Percentiles rank a stretch among this genome's conserved stretches.
Evolutionary conservation across 768 basidiomycete genomes (phyloP).

Genomic region (Termitomyces sp.): DNA sequence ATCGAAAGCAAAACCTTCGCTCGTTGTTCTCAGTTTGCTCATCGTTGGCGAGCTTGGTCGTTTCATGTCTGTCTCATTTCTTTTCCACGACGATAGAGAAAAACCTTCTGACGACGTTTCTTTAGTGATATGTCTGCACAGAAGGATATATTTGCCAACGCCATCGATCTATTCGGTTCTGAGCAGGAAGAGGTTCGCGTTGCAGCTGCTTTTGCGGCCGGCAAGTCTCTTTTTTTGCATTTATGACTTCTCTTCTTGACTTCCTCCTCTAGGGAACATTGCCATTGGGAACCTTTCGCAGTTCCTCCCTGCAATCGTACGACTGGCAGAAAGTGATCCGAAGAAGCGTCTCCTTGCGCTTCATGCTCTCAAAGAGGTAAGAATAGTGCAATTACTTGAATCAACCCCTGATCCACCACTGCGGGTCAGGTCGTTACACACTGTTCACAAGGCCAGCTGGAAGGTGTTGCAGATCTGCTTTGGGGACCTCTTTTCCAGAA

Average conservation of each 20-base stretch:
- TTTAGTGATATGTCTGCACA: constrained; percentile 85
- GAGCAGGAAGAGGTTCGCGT: constrained; percentile 84
- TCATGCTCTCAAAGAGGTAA: constrained; percentile 89
- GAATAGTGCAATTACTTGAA: constrained; percentile 8
- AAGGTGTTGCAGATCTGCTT: constrained; percentile 80
- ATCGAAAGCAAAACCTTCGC: constrained; percentile 59
- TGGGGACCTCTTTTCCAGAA: constrained; percentile 93
- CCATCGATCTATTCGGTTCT: constrained; percentile 69
- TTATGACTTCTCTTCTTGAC: neutral
- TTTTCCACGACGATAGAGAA: neutral
- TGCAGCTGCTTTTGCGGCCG: constrained; percentile 92
- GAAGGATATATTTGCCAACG: constrained; percentile 68
- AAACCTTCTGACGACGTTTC: neutral
- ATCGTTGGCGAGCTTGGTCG: constrained; percentile 93
- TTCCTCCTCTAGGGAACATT: constrained; percentile 65
- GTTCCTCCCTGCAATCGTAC: constrained; percentile 83
- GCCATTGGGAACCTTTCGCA: constrained; percentile 88
- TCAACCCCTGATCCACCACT: neutral
- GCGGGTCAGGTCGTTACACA: constrained; percentile 81
- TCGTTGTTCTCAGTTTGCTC: constrained; percentile 78
- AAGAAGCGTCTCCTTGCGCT: constrained; percentile 81
- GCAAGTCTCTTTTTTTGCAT: constrained; percentile 31
- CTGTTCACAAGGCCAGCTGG: constrained; percentile 78
- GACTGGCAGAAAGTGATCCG: constrained; percentile 66
- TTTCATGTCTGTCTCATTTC: constrained; percentile 56